These are phyloP conservation scores for Phytophthora sp. DNA, from an alignment of 352 stramenopile genomes.

Conservation along the genomic window DNA sequence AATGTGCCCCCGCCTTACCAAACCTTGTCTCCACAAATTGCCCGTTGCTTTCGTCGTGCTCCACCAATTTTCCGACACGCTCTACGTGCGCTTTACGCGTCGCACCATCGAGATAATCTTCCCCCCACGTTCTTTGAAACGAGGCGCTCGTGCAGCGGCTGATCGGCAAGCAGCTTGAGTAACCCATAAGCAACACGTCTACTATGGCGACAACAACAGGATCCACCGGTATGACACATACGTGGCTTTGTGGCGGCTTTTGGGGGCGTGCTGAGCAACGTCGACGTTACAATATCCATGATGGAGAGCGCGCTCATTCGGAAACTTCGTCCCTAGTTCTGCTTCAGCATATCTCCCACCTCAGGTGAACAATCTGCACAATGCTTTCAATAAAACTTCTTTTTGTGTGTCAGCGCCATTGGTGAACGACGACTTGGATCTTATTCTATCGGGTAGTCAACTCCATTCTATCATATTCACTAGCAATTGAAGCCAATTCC, in stretches of 20 bases:
- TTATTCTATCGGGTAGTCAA: neutral
- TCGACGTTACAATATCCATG: slow-evolving; percentile 55
- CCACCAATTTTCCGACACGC: too few species aligned
- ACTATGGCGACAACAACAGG: slow-evolving; percentile 60
- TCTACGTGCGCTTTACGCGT: slow-evolving; percentile 65
- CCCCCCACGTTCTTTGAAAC: slow-evolving; percentile 68
- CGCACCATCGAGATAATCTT: slow-evolving; percentile 73
- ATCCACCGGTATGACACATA: slow-evolving; percentile 65
- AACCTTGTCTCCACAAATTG: too few species aligned
- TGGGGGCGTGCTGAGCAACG: slow-evolving; percentile 41
- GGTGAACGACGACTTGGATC: too few species aligned
- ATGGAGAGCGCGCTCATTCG: slow-evolving; percentile 62
- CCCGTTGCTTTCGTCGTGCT: too few species aligned
- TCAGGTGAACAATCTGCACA: too few species aligned
- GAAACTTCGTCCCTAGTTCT: too few species aligned
- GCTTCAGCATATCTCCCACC: too few species aligned
- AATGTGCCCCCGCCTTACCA: too few species aligned
- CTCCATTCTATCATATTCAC: neutral
- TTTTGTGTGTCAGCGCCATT: too few species aligned
- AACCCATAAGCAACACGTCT: slow-evolving; percentile 61
- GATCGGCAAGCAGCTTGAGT: slow-evolving; percentile 59
- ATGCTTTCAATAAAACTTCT: too few species aligned
- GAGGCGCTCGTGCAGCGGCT: slow-evolving; percentile 68
- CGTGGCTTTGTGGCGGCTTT: slow-evolving; percentile 67
- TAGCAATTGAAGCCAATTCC: neutral